Evolutionary conservation across 2,329 filamentous ascomycete genomes (phyloP).

Genomic region (Emmonsia crescens): DNA sequence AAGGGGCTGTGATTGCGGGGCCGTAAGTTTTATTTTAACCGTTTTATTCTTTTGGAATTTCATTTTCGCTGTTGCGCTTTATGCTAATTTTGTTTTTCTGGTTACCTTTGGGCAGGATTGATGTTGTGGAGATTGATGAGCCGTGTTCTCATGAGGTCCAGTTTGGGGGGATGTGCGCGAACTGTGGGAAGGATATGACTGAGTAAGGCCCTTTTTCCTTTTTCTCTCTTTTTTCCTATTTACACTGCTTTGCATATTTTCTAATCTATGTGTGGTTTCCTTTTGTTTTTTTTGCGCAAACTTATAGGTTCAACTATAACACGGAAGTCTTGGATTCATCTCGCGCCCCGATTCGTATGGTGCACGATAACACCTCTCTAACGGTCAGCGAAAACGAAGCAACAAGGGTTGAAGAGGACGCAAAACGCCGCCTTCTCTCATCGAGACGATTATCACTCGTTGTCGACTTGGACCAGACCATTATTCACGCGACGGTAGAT

Average conservation of each 20-base stretch:
- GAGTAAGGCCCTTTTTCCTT: constrained; percentile 40
- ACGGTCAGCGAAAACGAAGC: constrained; percentile 78
- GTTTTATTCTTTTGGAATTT: not conserved
- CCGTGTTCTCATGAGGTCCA: constrained; percentile 84
- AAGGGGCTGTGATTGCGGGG: constrained; percentile 34
- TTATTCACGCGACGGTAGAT: constrained; percentile 96
- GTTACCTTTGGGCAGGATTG: constrained; percentile 29
- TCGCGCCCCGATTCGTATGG: constrained; percentile 88
- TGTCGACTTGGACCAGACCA: constrained; percentile 94
- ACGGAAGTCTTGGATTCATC: constrained; percentile 67
- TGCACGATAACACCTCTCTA: constrained; percentile 78
- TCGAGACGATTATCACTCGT: constrained; percentile 82
- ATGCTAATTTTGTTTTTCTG: not conserved
- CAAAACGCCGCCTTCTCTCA: constrained; percentile 70
- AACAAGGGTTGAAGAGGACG: constrained; percentile 68
- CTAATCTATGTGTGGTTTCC: not conserved
- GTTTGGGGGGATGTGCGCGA: constrained; percentile 78
- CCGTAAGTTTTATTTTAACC: constrained; percentile 25
- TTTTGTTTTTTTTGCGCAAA: not conserved
- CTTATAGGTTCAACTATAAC: constrained; percentile 58
- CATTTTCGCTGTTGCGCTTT: not conserved
- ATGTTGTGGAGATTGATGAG: constrained; percentile 71
- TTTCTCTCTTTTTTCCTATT: not conserved
- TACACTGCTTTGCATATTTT: not conserved
- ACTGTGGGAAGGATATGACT: constrained; percentile 95